Evolutionary conservation across 371 early-diverging fungal species (phyloP).

Genomic region (Lichtheimia corymbifera): DNA sequence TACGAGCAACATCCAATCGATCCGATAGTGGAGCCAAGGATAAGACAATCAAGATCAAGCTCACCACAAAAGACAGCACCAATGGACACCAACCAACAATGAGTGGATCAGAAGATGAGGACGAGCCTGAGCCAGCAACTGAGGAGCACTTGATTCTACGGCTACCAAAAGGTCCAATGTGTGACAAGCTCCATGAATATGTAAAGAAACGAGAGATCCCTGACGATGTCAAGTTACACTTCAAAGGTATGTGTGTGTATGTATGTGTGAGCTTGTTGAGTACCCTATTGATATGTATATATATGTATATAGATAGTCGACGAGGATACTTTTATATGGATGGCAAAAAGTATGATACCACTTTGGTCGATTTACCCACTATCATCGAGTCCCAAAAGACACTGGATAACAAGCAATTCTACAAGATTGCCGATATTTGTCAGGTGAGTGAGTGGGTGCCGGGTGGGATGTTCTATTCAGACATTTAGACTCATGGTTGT

Average conservation of each 20-base stretch:
- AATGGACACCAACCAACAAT: constrained; percentile 7
- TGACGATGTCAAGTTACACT: constrained; percentile 64
- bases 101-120: constrained; percentile 55
- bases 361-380: constrained; percentile 92
- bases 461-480: not conserved
- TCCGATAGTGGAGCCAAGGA: constrained; percentile 5
- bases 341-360: constrained; percentile 59
- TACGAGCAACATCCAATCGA: not conserved
- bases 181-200: constrained; percentile 63
- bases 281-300: too few species aligned
- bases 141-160: constrained; percentile 85
- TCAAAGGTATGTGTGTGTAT: constrained; percentile 58
- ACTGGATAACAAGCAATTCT: constrained; percentile 91
- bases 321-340: constrained; percentile 70
- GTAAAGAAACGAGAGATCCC: constrained; percentile 71
- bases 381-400: constrained; percentile 97
- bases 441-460: constrained; percentile 54
- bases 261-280: too few species aligned
- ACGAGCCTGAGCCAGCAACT: constrained; percentile 63
- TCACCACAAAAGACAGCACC: constrained; percentile 16
- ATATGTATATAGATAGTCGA: constrained; percentile 67
- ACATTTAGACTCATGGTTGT: constrained; percentile 1
- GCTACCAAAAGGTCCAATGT: constrained; percentile 66
- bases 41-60: constrained; percentile 23
- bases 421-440: constrained; percentile 97